Conservation (phyloP, 768 basidiomycete genomes). For the Pluteus cervinus region DNA sequence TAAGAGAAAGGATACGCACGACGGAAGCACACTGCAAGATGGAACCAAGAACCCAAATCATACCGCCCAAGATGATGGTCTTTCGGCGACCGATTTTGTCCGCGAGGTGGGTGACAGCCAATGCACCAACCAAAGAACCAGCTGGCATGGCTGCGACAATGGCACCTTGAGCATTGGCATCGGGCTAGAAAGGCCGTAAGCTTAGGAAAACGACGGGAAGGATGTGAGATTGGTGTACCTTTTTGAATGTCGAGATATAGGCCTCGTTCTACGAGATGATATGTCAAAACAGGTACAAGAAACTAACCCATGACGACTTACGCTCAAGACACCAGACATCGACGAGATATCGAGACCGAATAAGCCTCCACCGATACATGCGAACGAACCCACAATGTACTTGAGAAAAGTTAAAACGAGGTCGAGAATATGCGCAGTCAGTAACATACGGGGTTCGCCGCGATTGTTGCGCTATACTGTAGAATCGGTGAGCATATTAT, state of each 20-base stretch:
- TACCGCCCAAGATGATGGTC: constrained; percentile 58
- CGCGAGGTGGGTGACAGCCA: constrained; percentile 56
- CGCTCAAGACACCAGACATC: constrained; percentile 69
- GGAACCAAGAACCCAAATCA: constrained; percentile 69
- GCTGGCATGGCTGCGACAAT: constrained; percentile 80
- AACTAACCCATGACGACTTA: constrained; percentile 7
- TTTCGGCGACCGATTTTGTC: constrained; percentile 62
- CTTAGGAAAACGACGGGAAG: neutral
- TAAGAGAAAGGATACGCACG: constrained; percentile 18
- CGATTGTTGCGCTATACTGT: constrained; percentile 24
- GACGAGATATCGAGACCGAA: constrained; percentile 81
- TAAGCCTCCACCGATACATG: constrained; percentile 75
- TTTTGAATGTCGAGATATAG: constrained; percentile 29
- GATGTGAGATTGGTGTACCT: constrained; percentile 17
- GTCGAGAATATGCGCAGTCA: neutral
- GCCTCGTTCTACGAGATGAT: constrained; percentile 25
- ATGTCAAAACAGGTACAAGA: neutral
- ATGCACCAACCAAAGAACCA: constrained; percentile 62
- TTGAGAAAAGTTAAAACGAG: constrained; percentile 15
- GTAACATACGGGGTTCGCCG: constrained; percentile 21
- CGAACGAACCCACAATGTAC: constrained; percentile 77
- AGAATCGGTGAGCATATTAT: neutral
- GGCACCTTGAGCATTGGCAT: constrained; percentile 54
- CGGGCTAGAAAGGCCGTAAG: constrained; percentile 33
- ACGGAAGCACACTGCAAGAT: constrained; percentile 63